Evolutionary conservation across 331 rosid species (phyloP), one percentile per base, ranked within the genome.

Genomic region (Prunus yedoensis): DNA sequence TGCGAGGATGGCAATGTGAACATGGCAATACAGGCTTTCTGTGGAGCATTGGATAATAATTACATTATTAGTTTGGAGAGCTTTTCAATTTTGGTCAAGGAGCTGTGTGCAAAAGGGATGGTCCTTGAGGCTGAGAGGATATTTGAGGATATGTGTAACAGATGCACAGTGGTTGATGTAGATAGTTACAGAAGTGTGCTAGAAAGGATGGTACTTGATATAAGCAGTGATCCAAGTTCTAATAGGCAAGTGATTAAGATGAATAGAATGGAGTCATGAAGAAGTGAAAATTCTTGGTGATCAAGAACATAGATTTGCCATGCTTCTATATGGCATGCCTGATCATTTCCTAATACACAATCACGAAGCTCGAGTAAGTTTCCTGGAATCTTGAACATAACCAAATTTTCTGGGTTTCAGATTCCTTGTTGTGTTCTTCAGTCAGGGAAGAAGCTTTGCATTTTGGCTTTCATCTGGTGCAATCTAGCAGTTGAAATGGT

Each of bases 1-100:
- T 88, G 83, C 57, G 85, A 78, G n/a, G 78, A 69, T 4, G 84
- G 80, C 11, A 77, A 86, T 43, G 82, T 77, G 59, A 49, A 75
- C 46, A 80, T 50, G 79, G 84, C 90, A 72, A 52, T 78, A 59
- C 65, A 66, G 76, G 76, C 84, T 18, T 81, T 73, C 46, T 71
- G 74, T 75, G 80, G 73, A 52, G 53, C 81, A 7, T 74, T 86
- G 75, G 75, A 69, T 15, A 79, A 76, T 43, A 82, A 60, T 13
- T 67, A 72, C 70, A 66, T 75, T 5, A 74, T 86, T 72, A 82
- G 60, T 70, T 75, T 78, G 82, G 87, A 86, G 20, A 70, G 70
- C 57, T 86, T 84, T 77, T 64, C 73, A 27, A 74, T 4, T 70
- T 70, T 82, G 45, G 77, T 76, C 30, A 77, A 64, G 78, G 79